These are phyloP conservation scores for Phytophthora ohioensis DNA, from an alignment of 352 stramenopile species.

Conservation along the genomic window DNA sequence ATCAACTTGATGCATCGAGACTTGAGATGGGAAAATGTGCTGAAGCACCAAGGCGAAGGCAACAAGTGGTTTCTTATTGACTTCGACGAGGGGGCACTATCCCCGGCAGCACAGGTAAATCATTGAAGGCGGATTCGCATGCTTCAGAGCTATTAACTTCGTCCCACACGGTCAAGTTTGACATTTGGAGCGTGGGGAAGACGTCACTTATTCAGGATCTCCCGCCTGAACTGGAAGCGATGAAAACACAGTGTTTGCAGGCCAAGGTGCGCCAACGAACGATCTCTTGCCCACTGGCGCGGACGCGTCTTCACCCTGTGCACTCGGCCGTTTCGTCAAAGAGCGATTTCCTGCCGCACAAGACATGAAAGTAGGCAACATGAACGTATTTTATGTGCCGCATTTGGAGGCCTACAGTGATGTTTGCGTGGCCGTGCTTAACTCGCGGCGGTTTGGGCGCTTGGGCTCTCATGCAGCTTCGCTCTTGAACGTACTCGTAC, in stretches of 20 bases:
- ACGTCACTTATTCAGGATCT: constrained; percentile 5
- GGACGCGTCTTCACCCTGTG: too few relatives aligned
- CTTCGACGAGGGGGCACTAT: constrained; percentile 17
- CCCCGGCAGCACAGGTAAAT: not conserved
- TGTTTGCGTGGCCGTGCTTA: too few relatives aligned
- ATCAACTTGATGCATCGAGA: constrained; percentile 31
- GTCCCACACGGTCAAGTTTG: constrained; percentile 14
- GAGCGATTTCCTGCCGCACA: too few relatives aligned
- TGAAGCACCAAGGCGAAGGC: constrained; percentile 20
- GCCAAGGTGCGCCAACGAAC: too few relatives aligned
- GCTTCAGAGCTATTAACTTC: constrained; percentile 8
- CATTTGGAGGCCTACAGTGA: too few relatives aligned
- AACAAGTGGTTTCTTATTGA: constrained; percentile 26
- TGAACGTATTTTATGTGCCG: too few relatives aligned
- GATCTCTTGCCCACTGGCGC: too few relatives aligned
- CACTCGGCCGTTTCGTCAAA: too few relatives aligned
- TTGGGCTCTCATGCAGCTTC: too few relatives aligned
- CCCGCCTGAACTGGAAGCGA: constrained; percentile 8
- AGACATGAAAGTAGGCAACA: too few relatives aligned
- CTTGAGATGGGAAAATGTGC: constrained; percentile 28
- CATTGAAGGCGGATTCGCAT: constrained; percentile 24
- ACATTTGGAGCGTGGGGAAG: constrained; percentile 1
- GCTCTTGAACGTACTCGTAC: too few relatives aligned
- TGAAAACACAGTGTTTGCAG: constrained; percentile 16
- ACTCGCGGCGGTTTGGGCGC: too few relatives aligned